These are phyloP conservation scores for Peniophora sp. DNA, from an alignment of 1,284 basidiomycete species.

Conservation along the genomic window DNA sequence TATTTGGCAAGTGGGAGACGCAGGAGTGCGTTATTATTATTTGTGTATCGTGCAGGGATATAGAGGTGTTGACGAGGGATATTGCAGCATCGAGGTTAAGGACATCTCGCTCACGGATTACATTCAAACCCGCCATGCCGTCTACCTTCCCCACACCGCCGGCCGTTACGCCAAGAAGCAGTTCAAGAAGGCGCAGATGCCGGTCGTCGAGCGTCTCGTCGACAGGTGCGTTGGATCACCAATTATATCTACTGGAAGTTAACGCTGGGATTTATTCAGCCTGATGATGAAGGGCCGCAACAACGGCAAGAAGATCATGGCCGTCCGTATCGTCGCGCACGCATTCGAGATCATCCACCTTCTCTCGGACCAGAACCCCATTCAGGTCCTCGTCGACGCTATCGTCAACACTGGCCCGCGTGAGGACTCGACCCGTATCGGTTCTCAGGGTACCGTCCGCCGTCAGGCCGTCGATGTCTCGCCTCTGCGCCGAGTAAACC, in stretches of 20 bases:
- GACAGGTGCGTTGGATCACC: constrained; percentile 71
- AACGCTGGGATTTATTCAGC: constrained; percentile 30
- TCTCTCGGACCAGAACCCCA: constrained; percentile 99
- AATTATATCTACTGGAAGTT: not conserved
- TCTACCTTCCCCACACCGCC: constrained; percentile 97
- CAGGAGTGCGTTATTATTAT: constrained; percentile 68
- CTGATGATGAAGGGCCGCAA: constrained; percentile 99
- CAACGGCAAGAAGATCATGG: constrained; percentile 99
- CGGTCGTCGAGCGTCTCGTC: constrained; percentile 98
- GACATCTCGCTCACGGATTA: constrained; percentile 99
- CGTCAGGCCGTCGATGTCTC: constrained; percentile 99
- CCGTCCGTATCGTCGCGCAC: constrained; percentile 99
- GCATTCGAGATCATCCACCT: constrained; percentile 99
- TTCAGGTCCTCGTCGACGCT: constrained; percentile 96
- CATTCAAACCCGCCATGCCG: constrained; percentile 98
- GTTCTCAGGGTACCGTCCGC: constrained; percentile 98
- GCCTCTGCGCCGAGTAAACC: constrained; percentile 96
- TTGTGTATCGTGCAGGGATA: not conserved
- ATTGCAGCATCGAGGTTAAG: constrained; percentile 89
- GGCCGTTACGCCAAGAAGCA: constrained; percentile 99
- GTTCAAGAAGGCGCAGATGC: constrained; percentile 99
- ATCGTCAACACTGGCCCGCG: constrained; percentile 99
- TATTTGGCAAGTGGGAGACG: constrained; percentile 96
- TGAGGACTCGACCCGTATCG: constrained; percentile 99
- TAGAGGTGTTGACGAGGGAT: constrained; percentile 1